Evolutionary conservation across 805 yeast genomes (phyloP).

Genomic region (Allodekkera sacchari): DNA sequence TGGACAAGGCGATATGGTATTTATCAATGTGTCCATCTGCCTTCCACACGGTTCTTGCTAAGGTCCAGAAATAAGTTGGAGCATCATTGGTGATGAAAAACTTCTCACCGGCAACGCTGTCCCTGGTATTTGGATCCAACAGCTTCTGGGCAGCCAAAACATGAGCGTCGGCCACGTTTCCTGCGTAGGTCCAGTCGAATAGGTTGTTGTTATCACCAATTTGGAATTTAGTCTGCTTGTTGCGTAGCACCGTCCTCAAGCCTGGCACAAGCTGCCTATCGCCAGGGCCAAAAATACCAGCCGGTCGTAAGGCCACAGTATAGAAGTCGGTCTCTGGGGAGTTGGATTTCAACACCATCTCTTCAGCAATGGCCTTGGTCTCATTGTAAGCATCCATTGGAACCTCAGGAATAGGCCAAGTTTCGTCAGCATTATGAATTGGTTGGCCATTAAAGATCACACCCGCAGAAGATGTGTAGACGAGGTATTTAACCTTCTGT

Average conservation of each 20-base stretch:
- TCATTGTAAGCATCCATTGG: conserved; percentile 97
- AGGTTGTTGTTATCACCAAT: conserved; percentile 89
- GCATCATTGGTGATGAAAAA: conserved; percentile 90
- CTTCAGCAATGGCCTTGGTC: conserved; percentile 89
- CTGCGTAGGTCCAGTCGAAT: conserved; percentile 97
- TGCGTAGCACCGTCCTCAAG: conserved; percentile 67
- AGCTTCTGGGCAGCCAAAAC: conserved; percentile 82
- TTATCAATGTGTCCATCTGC: conserved; percentile 82
- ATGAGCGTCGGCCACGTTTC: conserved; percentile 96
- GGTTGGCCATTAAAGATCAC: conserved; percentile 96
- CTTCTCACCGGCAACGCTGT: conserved; percentile 68
- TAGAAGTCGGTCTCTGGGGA: conserved; percentile 43
- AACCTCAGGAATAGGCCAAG: conserved; percentile 83
- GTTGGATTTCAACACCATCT: conserved; percentile 68
- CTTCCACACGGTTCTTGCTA: conserved; percentile 96
- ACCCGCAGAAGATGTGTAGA: conserved; percentile 96
- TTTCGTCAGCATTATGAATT: conserved; percentile 84
- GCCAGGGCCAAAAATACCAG: conserved; percentile 98
- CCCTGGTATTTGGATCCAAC: conserved; percentile 35
- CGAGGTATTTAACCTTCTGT: conserved; percentile 51
- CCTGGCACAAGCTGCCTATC: conserved; percentile 96
- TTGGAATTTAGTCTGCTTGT: conserved; percentile 88
- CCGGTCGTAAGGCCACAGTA: conserved; percentile 89
- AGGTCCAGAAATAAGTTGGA: conserved; percentile 94
- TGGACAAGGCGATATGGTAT: conserved; percentile 56